A percentile compares a stretch with the other conserved stretches of the same genome.
Conservation (phyloP, 441 rosid genomes). For the Cnidoscolus chayamansa region DNA sequence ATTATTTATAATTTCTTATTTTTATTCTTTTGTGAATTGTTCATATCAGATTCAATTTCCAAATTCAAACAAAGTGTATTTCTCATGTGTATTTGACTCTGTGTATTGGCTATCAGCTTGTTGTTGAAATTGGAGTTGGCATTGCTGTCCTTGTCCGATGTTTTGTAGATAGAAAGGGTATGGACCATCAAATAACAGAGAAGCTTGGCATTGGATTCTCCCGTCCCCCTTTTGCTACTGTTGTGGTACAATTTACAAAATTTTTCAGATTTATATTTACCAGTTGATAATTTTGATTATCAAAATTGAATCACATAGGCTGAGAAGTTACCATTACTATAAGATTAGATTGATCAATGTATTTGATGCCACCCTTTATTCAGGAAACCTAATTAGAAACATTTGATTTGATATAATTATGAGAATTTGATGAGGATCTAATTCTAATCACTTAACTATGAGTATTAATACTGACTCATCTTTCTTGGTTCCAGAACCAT, state of each 20-base stretch:
- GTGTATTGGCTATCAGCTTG: conserved; percentile 51
- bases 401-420: not conserved
- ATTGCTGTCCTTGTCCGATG: conserved; percentile 83
- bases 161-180: conserved; percentile 62
- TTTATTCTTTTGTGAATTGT: conserved; percentile 3
- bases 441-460: not conserved
- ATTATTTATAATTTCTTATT: conserved; percentile 11
- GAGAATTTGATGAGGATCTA: not conserved
- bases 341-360: not conserved
- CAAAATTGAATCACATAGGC: not conserved
- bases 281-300: not conserved
- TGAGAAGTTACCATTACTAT: too few species aligned
- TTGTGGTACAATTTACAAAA: conserved; percentile 57
- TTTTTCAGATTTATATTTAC: conserved; percentile 1
- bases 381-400: not conserved
- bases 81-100: conserved; percentile 16
- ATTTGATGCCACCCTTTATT: not conserved
- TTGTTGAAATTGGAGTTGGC: conserved; percentile 88
- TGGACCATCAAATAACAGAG: conserved; percentile 64
- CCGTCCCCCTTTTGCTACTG: conserved; percentile 67
- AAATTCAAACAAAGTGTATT: conserved; percentile 4
- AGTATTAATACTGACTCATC: not conserved
- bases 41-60: not conserved
- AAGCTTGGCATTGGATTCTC: conserved; percentile 89
- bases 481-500: not conserved